Base-by-base conservation (phyloP, 768 basidiomycete genomes). In the Amanita brunnescens region DNA sequence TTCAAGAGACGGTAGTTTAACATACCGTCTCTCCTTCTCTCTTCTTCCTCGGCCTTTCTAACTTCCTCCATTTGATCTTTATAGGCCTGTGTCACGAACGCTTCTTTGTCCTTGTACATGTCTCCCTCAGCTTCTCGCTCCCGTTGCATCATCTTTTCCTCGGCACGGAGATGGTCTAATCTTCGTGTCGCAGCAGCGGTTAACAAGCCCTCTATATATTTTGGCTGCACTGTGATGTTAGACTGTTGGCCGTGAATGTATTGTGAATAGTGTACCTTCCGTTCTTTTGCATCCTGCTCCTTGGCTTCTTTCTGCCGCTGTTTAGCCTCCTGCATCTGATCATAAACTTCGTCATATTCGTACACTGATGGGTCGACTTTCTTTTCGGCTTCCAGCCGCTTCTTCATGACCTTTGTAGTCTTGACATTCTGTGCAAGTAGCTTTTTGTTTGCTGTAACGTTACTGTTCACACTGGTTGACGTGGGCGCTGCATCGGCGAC, bases 1-100 rank as follows among this genome's bases (percentile, higher is more conserved):
- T 13, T 23, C 32, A 8, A 18, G 16, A 12, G 24, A 50, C 10
- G 46, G 16, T 10, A 43, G 23, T 26, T 24, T 12, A 70, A 29
- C 78, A 40, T 55, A 91, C 95, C 96, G 69, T 98, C 95, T 57
- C 85, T 75, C 59, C 72, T 67, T 67, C 76, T 86, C 67, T 98
- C 96, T 61, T 98, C 95, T 62, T 92, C 91, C 62, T 98, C 96
- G 0, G 93, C 91, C 61, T 69, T 77, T 51, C 91, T 76, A 5
- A 97, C 81, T 67, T 94, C 89, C 43, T 81, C 93, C 83, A 96
- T 88, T 67, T 98, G 96, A 44, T 90, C 87, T 64, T 92, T 93
- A 70, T 99, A 99, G 20, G 91, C 92, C 61, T 92, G 90, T 0
- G 96, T 99, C 45, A 98, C 95, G 60, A 98, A 99, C n/a, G 83